These are phyloP conservation scores for Erucastrum elatum DNA, from an alignment of 345 rosid species.

Conservation along the genomic window DNA sequence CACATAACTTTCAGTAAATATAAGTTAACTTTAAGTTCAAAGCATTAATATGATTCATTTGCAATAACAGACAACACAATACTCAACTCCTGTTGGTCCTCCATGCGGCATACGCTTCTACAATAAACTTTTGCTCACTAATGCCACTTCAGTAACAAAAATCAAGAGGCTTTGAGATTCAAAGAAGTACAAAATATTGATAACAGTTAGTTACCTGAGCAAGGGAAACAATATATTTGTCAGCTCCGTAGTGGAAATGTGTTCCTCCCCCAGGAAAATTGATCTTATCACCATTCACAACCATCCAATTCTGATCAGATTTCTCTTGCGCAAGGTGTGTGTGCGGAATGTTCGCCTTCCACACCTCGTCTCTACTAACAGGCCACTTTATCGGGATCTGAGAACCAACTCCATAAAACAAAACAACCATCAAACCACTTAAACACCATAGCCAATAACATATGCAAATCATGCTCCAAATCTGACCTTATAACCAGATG, in stretches of 20 bases:
- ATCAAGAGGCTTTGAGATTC: neutral
- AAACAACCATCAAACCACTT: slow-evolving; percentile 39
- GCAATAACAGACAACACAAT: neutral
- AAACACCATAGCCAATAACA: slow-evolving; percentile 31
- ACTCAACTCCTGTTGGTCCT: neutral
- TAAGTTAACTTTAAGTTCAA: neutral
- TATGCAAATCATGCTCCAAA: slow-evolving; percentile 17
- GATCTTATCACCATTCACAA: slow-evolving; percentile 89
- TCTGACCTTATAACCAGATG: slow-evolving; percentile 75
- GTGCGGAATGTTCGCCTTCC: slow-evolving; percentile 96
- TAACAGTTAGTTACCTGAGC: slow-evolving; percentile 63
- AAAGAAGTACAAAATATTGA: neutral
- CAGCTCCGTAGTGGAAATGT: slow-evolving; percentile 94
- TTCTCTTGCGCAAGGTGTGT: slow-evolving; percentile 95
- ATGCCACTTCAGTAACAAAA: neutral
- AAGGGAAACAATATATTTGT: slow-evolving; percentile 83
- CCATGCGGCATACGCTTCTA: neutral
- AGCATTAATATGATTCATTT: neutral
- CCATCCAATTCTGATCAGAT: slow-evolving; percentile 99
- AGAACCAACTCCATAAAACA: slow-evolving; percentile 52
- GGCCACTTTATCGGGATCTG: slow-evolving; percentile 98
- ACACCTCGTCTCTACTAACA: slow-evolving; percentile 91
- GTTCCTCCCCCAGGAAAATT: slow-evolving; percentile 99
- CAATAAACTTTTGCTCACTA: neutral
- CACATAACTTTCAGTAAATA: neutral